phyloP scores from a whole-genome alignment of 345 rosid genomes.

The Luvunga scandens region DNA sequence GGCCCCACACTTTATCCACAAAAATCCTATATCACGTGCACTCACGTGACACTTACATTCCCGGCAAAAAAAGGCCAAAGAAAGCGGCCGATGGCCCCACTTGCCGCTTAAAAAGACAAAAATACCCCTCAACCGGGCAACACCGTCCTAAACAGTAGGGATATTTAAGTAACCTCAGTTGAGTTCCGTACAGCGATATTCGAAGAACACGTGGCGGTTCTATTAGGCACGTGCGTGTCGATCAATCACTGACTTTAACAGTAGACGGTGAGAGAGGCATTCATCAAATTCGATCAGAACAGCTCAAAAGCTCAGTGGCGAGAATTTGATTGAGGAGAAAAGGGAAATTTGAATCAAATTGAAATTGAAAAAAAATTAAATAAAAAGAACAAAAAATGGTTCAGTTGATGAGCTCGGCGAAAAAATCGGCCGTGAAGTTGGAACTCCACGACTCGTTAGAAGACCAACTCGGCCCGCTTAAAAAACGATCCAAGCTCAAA shows the following conservation, averaged over 20 bases:
- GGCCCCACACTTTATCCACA: conserved; percentile 30
- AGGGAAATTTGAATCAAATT: neutral
- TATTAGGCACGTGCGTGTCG: conserved; percentile 14
- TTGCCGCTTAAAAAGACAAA: neutral
- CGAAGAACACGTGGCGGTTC: conserved; percentile 17
- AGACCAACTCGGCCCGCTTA: conserved; percentile 30
- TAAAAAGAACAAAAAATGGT: conserved; percentile 31
- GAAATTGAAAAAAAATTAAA: too few relatives aligned
- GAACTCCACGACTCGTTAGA: conserved; percentile 37
- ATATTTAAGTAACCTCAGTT: neutral
- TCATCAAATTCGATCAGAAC: neutral
- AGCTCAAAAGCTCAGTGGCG: neutral
- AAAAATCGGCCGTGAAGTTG: conserved; percentile 30
- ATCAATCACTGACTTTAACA: conserved; percentile 5
- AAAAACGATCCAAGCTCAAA: conserved; percentile 39
- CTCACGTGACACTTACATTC: conserved; percentile 18
- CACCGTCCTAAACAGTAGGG: neutral
- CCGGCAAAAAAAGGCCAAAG: neutral
- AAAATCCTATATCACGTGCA: conserved; percentile 15
- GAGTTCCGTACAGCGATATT: neutral
- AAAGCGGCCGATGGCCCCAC: too few relatives aligned
- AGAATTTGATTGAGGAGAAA: neutral
- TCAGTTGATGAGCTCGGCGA: conserved; percentile 38
- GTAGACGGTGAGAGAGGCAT: neutral
- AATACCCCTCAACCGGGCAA: neutral